phyloP scores from a whole-genome alignment of 2,329 filamentous ascomycete genomes.

The Xylaria sp. region DNA sequence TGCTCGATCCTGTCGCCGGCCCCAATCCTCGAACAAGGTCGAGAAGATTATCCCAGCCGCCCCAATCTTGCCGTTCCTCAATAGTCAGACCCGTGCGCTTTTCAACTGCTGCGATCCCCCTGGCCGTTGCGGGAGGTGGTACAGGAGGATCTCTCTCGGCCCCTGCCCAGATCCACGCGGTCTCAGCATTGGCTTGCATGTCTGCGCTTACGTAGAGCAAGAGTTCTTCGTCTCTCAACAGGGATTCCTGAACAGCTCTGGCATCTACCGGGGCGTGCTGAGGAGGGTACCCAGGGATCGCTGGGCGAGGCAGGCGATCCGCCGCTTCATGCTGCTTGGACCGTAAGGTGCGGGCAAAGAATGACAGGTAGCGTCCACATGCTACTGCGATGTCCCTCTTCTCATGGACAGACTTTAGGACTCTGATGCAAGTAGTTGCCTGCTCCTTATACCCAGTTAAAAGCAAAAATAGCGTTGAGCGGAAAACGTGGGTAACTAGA shows the following conservation, averaged over 20 bases:
- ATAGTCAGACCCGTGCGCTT: conserved; percentile 63
- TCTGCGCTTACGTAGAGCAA: conserved; percentile 88
- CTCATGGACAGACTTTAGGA: conserved; percentile 75
- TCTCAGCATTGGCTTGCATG: conserved; percentile 80
- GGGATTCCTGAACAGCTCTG: conserved; percentile 49
- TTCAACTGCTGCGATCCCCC: conserved; percentile 57
- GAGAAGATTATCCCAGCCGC: conserved; percentile 82
- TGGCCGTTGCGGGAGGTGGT: conserved; percentile 45
- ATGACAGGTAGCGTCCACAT: conserved; percentile 83
- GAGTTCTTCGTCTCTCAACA: conserved; percentile 81
- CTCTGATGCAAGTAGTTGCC: conserved; percentile 77
- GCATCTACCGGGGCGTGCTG: conserved; percentile 40
- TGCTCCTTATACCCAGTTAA: conserved; percentile 77
- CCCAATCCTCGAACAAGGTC: conserved; percentile 66
- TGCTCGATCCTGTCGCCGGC: conserved; percentile 46
- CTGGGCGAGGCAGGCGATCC: conserved; percentile 44
- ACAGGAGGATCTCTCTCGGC: conserved; percentile 59
- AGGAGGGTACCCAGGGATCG: conserved; percentile 42
- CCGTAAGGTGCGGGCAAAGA: conserved; percentile 77
- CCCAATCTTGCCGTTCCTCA: conserved; percentile 74
- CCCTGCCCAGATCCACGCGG: conserved; percentile 84
- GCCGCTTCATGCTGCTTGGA: conserved; percentile 61
- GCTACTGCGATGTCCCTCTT: conserved; percentile 76
- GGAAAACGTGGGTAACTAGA: conserved; percentile 86
- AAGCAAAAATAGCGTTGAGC: conserved; percentile 82